Conservation (phyloP, 176 grass and related monocot genomes). For the Avena sativa region DNA sequence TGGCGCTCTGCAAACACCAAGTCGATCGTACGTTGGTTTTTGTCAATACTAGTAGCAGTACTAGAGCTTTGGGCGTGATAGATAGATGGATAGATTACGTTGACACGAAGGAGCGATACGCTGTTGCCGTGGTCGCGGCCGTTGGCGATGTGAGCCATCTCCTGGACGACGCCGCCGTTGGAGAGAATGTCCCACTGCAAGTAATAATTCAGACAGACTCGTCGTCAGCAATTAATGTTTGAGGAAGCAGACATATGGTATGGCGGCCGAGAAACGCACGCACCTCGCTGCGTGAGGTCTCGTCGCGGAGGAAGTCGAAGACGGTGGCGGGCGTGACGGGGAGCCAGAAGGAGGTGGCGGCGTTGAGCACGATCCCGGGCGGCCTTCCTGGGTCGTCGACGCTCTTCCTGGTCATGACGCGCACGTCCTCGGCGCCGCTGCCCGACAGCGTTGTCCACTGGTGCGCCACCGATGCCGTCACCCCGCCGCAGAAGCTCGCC, state of each 20-base stretch:
- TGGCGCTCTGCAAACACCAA: conserved; percentile 59
- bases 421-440: conserved; percentile 84
- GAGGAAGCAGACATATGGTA: not conserved
- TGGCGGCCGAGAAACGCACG: not conserved
- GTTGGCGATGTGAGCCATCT: conserved; percentile 98
- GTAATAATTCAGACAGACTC: not conserved
- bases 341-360: conserved; percentile 94
- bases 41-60: not conserved
- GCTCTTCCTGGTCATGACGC: conserved; percentile 93
- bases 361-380: conserved; percentile 92
- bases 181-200: conserved; percentile 95
- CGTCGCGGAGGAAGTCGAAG: conserved; percentile 91
- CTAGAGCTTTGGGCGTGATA: not conserved
- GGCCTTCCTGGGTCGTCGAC: conserved; percentile 85
- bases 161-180: conserved; percentile 85
- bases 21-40: not conserved
- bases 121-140: conserved; percentile 92
- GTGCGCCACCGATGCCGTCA: conserved; percentile 79
- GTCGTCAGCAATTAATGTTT: not conserved
- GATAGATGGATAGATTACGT: conserved; percentile 38
- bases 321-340: conserved; percentile 69
- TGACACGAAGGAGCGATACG: conserved; percentile 90
- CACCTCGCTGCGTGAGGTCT: conserved; percentile 71
- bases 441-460: conserved; percentile 94
- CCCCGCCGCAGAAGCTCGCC: conserved; percentile 87